Evolutionary conservation across 2,329 filamentous ascomycete genomes (phyloP), one percentile per base, ranked within the genome.

Genomic region (Claviceps monticola): DNA sequence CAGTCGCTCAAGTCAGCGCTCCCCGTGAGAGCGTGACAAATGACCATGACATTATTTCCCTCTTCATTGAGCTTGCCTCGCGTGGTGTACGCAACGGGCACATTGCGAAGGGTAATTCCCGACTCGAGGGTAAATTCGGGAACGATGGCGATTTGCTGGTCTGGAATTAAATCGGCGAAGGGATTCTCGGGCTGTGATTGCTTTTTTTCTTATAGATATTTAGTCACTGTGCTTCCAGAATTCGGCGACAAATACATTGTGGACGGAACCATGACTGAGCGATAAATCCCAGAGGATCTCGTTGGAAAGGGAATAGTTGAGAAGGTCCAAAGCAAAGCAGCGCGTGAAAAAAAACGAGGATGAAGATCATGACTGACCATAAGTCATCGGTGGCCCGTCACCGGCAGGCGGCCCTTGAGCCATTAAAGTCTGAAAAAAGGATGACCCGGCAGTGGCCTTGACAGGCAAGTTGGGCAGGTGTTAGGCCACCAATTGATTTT

Each of bases 101-200:
- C 74, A 79, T 97, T 93, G 59, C 77, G 72, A 19, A 98, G 76
- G 0, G 79, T 84, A 23, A 86, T 88, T 48, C 93, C 93, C 2
- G 90, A 97, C 68, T 98, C 93, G 58, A 98, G 85, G 8, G 85
- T 89, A 67, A 96, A 95, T 26, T 83, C 83, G 2, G 93, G 91
- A 51, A 98, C 80, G 55, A 93, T 80, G 53, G 86, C 88, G 62
- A 95, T 85, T 51, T 84, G 77, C 70, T 97, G 93, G 61, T 95
- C 84, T 50, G 88, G 84, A 50, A 98, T 95, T 62, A 97, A 76
- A 57, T 76, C 71, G 55, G 87, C 81, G 66, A 90, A 97, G 34
- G 90, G 91, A 70, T 97, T 98, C 72, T 96, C 91, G 62, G 86
- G 82, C 68, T 96, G 88, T 51, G 78, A 71, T 57, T 67, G 71